Evolutionary conservation across 1,139 yeast genomes (phyloP), one percentile per base, ranked within the genome.

Genomic region (Hansenula lynferdii): DNA sequence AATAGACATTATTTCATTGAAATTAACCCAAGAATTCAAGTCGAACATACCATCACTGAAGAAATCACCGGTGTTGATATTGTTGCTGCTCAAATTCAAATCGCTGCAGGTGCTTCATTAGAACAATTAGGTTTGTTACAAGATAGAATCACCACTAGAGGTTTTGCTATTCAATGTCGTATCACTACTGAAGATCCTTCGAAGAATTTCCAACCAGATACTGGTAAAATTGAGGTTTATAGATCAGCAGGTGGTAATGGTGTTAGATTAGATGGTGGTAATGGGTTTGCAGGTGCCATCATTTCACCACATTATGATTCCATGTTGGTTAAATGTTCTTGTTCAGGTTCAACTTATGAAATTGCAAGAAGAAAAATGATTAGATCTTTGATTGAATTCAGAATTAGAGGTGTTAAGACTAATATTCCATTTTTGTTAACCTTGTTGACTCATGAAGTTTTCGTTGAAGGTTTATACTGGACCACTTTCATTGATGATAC

Each of bases 221-320:
- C 97, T 4, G 99, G 99, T 61, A 89, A 92, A 66, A 85, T 92
- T 53, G 99, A 92, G 65, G 99, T 92, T 35, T 92, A 92, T 71
- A 79, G 98, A 64, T 89, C 97, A 28, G 87, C 98, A 28, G 99
- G 99, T 69, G 99, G 99, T 72, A 92, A 92, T 60, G 99, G 99
- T 61, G 97, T 92, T 36, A 82, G 99, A 69, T 75, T 92, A 53
- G 99, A 92, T 61, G 99, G 98, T 70, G 98, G 98, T 67, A 92
- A 92, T 60, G 97, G 97, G 8, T 92, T 89, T 65, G 95, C 97
- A n/a, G 99, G 99, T 50, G 87, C 97, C 24, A 81, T 94, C 50
- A 92, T 92, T 51, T 83, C 96, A 26, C 98, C 99, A 35, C 96
- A 89, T 67, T 92, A 92, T 67, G 99, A 92, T 67, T 90, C 97